phyloP scores from a whole-genome alignment of 2,329 filamentous ascomycete genomes.

The Xylariaceae sp. region DNA sequence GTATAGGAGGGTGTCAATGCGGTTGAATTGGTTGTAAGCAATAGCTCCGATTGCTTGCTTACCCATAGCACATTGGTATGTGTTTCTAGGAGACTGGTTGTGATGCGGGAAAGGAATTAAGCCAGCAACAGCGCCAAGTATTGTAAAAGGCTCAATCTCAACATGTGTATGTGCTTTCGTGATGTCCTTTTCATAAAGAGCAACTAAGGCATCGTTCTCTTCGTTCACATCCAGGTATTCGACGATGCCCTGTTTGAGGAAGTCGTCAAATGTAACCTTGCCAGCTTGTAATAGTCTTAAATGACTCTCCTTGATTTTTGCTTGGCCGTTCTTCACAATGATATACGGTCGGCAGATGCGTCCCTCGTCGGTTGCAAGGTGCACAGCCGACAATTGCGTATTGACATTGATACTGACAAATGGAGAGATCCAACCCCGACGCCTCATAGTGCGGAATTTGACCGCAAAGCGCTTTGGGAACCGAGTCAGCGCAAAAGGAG shows the following conservation, averaged over 20 bases:
- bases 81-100: constrained; percentile 98
- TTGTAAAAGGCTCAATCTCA: constrained; percentile 97
- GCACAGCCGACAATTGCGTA: constrained; percentile 85
- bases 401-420: constrained; percentile 98
- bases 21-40: constrained; percentile 95
- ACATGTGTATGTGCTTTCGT: constrained; percentile 85
- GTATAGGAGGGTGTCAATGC: constrained; percentile 94
- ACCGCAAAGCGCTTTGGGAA: constrained; percentile 85
- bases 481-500: constrained; percentile 83
- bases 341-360: constrained; percentile 95
- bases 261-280: constrained; percentile 89
- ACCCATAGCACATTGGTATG: constrained; percentile 99
- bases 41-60: constrained; percentile 99
- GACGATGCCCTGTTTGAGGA: constrained; percentile 83
- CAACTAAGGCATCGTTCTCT: constrained; percentile 94
- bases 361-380: constrained; percentile 96
- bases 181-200: constrained; percentile 85
- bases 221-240: constrained; percentile 99
- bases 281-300: constrained; percentile 81
- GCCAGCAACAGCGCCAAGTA: constrained; percentile 92
- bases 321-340: constrained; percentile 84
- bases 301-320: constrained; percentile 78
- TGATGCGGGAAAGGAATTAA: constrained; percentile 98
- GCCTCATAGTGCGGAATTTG: constrained; percentile 82
- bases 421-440: constrained; percentile 89